Evolutionary conservation across 768 basidiomycete genomes (phyloP).

Genomic region (Mycena haematopus): DNA sequence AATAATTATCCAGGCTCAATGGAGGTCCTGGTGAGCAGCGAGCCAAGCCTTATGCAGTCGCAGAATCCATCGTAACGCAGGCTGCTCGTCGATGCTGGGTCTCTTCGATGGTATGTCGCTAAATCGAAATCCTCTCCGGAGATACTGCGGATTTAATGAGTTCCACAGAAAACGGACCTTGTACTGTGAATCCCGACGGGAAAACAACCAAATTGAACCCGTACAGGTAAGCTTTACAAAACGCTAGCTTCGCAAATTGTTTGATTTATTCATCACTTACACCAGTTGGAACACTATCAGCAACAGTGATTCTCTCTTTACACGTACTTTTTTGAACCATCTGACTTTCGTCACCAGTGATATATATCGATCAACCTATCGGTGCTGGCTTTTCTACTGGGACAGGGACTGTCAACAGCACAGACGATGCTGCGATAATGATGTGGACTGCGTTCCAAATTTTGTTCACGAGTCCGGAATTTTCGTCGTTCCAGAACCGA

Average conservation of each 20-base stretch:
- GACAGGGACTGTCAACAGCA: slow-evolving; percentile 44
- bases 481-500: slow-evolving; percentile 45
- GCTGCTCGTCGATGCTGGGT: slow-evolving; percentile 45
- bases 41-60: not conserved
- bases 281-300: slow-evolving; percentile 55
- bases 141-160: not conserved
- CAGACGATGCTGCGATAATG: slow-evolving; percentile 45
- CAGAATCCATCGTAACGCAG: not conserved
- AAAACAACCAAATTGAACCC: slow-evolving; percentile 48
- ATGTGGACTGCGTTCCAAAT: slow-evolving; percentile 56
- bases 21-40: slow-evolving; percentile 38
- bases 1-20: slow-evolving; percentile 31
- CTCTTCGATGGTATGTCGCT: slow-evolving; percentile 34
- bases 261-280: no score
- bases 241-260: no score
- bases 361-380: slow-evolving; percentile 58
- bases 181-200: slow-evolving; percentile 46
- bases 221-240: slow-evolving; percentile 43
- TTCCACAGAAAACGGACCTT: slow-evolving; percentile 51
- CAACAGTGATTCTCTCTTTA: slow-evolving; percentile 54
- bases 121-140: not conserved
- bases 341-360: slow-evolving; percentile 41
- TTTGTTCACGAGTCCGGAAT: slow-evolving; percentile 47
- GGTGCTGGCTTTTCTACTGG: slow-evolving; percentile 55
- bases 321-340: slow-evolving; percentile 16